phyloP scores from a whole-genome alignment of 805 yeast species.

The Candida rishiriensis region DNA sequence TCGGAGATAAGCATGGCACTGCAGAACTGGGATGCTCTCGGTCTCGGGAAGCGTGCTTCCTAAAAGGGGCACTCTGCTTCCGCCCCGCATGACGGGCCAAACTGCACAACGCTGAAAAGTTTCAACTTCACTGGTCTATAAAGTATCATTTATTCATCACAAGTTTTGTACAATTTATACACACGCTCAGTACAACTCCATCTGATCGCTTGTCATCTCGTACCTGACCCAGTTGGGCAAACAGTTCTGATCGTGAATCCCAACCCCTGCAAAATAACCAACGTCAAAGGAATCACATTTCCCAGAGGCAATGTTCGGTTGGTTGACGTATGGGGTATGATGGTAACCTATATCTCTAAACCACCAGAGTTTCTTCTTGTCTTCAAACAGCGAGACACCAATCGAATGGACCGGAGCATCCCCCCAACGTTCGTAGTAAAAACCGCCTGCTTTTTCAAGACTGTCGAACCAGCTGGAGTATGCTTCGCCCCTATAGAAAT shows the following conservation, averaged over 20 bases:
- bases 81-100: too few relatives aligned
- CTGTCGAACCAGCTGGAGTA: slow-evolving; percentile 63
- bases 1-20: too few relatives aligned
- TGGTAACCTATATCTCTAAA: slow-evolving; percentile 49
- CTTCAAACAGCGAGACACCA: slow-evolving; percentile 46
- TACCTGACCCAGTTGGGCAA: slow-evolving; percentile 58
- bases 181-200: slow-evolving; percentile 13
- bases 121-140: too few relatives aligned
- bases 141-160: too few relatives aligned
- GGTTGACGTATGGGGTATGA: slow-evolving; percentile 45
- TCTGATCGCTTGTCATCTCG: slow-evolving; percentile 25
- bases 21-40: too few relatives aligned
- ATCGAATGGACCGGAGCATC: slow-evolving; percentile 53
- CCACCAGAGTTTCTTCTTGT: slow-evolving; percentile 44
- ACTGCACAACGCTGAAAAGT: too few relatives aligned
- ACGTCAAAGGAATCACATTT: slow-evolving; percentile 14
- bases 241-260: slow-evolving; percentile 61
- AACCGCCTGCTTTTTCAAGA: slow-evolving; percentile 71
- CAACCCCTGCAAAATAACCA: slow-evolving; percentile 23
- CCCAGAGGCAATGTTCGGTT: slow-evolving; percentile 34
- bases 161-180: too few relatives aligned
- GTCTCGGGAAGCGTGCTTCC: too few relatives aligned
- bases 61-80: too few relatives aligned
- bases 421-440: slow-evolving; percentile 71
- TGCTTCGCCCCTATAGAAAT: slow-evolving; percentile 68